Evolutionary conservation across 1,139 yeast species (phyloP), one percentile per base, ranked within the genome.

Genomic region (Pichia sp.): DNA sequence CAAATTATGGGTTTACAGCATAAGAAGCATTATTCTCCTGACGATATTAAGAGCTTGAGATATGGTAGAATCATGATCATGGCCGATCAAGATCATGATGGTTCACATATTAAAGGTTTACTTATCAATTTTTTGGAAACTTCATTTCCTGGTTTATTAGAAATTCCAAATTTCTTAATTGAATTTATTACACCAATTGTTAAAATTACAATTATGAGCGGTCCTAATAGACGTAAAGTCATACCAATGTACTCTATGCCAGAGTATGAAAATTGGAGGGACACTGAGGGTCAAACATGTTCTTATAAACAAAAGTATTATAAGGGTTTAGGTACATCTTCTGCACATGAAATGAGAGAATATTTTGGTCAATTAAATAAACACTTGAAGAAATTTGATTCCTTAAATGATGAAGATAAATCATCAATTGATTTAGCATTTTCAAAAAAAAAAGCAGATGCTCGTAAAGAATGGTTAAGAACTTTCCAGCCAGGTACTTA

Each of bases 11-110:
- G 99, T 24, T 72, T 94, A 49, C 97, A 90, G 65, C 98, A 94
- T 67, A 88, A 86, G 59, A 90, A 89, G 68, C 75, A 73, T 39
- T 94, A 94, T 64, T 69, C 67, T 18, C 56, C 66, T 0, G 82
- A 81, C 35, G 85, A 81, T 57, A 74, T 86, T 11, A 79, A 77
- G 50, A 81, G 83, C 12, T 72, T 94, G 54, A 80, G 99, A 63
- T 94, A 94, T 63, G 98, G 99, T 26, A 96, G 89, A 65, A 78
- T 94, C 45, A 92, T 94, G 97, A 89, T 94, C 62, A 94, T 94
- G 98, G 89, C 99, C 6, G 99, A 94, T 85, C 99, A 94, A 69
- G 99, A 94, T 86, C 96, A 90, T 61, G 99, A 94, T 75, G 99
- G 99, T 51, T 86, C 96, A 22, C 99, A 94, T 71, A 94, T 94